Evolutionary conservation across 2,329 filamentous ascomycete genomes (phyloP).

Genomic region (Exutisphaerella laricina): DNA sequence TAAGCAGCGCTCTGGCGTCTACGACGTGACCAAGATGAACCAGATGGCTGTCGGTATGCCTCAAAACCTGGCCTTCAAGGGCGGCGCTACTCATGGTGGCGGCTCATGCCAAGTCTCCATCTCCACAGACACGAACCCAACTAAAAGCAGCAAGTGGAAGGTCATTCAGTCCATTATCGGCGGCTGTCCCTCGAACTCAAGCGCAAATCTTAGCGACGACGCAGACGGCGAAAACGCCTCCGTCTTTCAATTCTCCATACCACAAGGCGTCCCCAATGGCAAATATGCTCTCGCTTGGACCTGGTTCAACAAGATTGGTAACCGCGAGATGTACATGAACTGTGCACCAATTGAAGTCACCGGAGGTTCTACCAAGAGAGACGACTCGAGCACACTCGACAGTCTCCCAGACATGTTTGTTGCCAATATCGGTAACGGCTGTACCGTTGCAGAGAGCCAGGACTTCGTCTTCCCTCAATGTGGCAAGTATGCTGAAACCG

Average conservation of each 20-base stretch:
- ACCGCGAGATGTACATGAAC: slow-evolving; percentile 97
- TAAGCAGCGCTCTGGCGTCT: slow-evolving; percentile 52
- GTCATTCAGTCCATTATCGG: slow-evolving; percentile 85
- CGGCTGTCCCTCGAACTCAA: slow-evolving; percentile 69
- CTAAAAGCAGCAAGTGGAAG: slow-evolving; percentile 65
- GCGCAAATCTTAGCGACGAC: slow-evolving; percentile 33
- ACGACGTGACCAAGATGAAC: slow-evolving; percentile 51
- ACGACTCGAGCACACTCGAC: slow-evolving; percentile 42
- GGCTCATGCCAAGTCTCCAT: slow-evolving; percentile 86
- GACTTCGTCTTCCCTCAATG: slow-evolving; percentile 59
- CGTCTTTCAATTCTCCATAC: slow-evolving; percentile 67
- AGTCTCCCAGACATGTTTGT: slow-evolving; percentile 65
- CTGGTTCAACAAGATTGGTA: slow-evolving; percentile 86
- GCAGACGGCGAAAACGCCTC: slow-evolving; percentile 28
- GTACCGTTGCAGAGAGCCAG: slow-evolving; percentile 47
- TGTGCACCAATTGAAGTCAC: slow-evolving; percentile 69
- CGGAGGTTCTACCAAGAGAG: slow-evolving; percentile 37
- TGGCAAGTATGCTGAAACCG: slow-evolving; percentile 37
- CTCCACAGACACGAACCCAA: slow-evolving; percentile 70
- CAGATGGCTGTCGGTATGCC: slow-evolving; percentile 57
- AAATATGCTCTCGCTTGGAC: slow-evolving; percentile 82
- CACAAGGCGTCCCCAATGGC: slow-evolving; percentile 65
- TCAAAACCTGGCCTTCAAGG: slow-evolving; percentile 61
- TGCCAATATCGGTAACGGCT: slow-evolving; percentile 53
- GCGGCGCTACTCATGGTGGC: slow-evolving; percentile 75